Evolutionary conservation across 768 basidiomycete genomes (phyloP).

Genomic region (Leccinum obscurum): DNA sequence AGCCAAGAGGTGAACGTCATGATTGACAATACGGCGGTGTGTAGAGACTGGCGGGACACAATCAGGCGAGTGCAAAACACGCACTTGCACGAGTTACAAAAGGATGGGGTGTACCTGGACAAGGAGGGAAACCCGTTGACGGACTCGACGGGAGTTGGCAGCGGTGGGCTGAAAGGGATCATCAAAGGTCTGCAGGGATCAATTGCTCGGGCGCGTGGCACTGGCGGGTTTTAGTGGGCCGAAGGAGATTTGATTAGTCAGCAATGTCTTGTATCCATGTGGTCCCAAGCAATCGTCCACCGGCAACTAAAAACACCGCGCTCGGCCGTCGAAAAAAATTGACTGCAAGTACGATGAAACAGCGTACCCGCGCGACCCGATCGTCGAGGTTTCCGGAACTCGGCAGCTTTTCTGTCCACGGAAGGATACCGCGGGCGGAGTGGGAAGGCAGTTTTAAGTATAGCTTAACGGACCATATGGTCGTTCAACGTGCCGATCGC

Average conservation of each 20-base stretch:
- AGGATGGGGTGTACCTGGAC: conserved; percentile 62
- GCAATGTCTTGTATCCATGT: conserved; percentile 3
- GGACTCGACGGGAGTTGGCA: conserved; percentile 40
- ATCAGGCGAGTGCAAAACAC: conserved; percentile 59
- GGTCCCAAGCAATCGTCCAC: conserved; percentile 1
- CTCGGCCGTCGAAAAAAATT: not conserved
- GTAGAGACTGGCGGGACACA: conserved; percentile 55
- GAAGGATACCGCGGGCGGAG: conserved; percentile 25
- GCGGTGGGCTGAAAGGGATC: conserved; percentile 40
- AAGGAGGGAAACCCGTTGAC: conserved; percentile 40
- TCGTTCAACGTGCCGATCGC: conserved; percentile 17
- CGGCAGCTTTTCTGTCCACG: conserved; percentile 3
- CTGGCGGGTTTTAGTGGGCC: conserved; percentile 37
- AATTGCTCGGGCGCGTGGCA: conserved; percentile 43
- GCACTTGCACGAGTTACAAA: conserved; percentile 42
- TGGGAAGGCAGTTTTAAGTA: conserved; percentile 37
- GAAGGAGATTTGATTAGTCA: conserved; percentile 14
- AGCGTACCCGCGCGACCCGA: not conserved
- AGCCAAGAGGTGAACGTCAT: conserved; percentile 69
- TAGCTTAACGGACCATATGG: conserved; percentile 34
- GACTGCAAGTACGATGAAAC: not conserved
- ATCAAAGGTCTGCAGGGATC: conserved; percentile 45
- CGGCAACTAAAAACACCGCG: conserved; percentile 1
- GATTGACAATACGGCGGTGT: conserved; percentile 54
- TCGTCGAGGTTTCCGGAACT: not conserved